Evolutionary conservation across 352 stramenopile species (phyloP), one percentile per base, ranked within the genome.

Genomic region (Plasmopara muralis): DNA sequence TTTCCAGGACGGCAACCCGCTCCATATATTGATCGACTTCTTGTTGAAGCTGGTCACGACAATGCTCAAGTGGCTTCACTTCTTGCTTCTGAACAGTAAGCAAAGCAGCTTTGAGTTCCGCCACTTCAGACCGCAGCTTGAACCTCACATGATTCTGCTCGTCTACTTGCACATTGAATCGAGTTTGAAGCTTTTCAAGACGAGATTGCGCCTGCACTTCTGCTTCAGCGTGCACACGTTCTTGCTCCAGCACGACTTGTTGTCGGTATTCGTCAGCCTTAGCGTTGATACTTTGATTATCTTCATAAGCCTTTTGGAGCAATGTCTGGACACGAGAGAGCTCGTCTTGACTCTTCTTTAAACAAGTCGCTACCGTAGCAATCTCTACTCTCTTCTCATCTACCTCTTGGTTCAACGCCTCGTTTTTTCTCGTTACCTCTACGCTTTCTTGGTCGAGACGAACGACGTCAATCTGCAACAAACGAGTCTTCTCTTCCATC

Each of bases 81-180:
- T 25, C 20, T 25, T 25, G 20, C 20, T 1, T 25, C 20, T 25
- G 20, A 25, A 25, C 20, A 25, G 20, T 3, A 25, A 25, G 20
- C 20, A 25, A 25, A 25, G 20, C 20, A 25, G 20, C 20, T 25
- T 25, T 25, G 20, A 25, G 20, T 25, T 25, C 20, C 20, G 20
- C 20, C 20, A 25, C 20, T 25, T 73, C 66, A 2, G 51, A 48
- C 34, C 74, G 62, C 16, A 71, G 51, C 31, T 56, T 68, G 6
- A 57, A 33, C 20, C 53, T 66, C 4, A 43, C 50, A 14, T 45
- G 20, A 50, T 18, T 37, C 10, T 71, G 61, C 40, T 73, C 62
- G 13, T 74, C 65, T 9, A 67, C 29, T 41, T 62, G 55, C n/a
- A 52, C 58, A 8, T 58, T 64, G n/a, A 71, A 44, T 25, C 66